Evolutionary conservation across 2,329 filamentous ascomycete species (phyloP), one percentile per base, ranked within the genome.

Genomic region (Trichoderma semiorbis): DNA sequence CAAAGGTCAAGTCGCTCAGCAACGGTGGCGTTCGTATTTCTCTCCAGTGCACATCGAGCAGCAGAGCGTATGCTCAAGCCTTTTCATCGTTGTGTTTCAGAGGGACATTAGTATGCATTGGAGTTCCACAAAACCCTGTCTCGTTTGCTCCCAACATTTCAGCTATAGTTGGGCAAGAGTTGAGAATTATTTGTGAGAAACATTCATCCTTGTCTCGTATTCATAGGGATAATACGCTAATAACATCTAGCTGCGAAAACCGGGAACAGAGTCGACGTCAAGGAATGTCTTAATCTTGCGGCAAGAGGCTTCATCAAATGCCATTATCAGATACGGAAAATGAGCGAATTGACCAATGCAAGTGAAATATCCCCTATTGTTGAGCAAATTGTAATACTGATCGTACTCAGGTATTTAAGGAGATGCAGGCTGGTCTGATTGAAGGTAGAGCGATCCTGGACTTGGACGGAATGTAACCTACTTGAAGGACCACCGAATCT

Each of bases 71-170:
- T 55, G 39, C 74, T 1, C 73, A 77, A 43, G 74, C 75, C 7
- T 69, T 78, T 62, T 69, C 71, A 5, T 77, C 76, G 70, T 67
- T 79, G 16, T 75, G 73, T 1, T 77, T 78, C 43, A 72, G 76
- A 28, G 78, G 78, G 18, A 76, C 76, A 8, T 21, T 78, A 8
- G 76, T 76, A 3, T 78, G 77, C 55, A 69, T 80, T 11, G 76
- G 74, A 36, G 77, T 79, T 10, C 76, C 74, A 1, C 50, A 73
- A 34, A 60, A 34, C 6, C 26, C 28, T 34, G 1, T 14, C 30
- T 60, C 30, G 10, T 60, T 60, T n/a, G 3, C 57, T 3, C 57
- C 30, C 3, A 34, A 32, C 10, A 10, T 60, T 14, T 21, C 57
- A 60, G 30, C 28, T 3, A 60, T 60, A n/a, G 57, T 34, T 12